phyloP scores from a whole-genome alignment of 352 stramenopile genomes.

The Phytophthora boehmeriae region DNA sequence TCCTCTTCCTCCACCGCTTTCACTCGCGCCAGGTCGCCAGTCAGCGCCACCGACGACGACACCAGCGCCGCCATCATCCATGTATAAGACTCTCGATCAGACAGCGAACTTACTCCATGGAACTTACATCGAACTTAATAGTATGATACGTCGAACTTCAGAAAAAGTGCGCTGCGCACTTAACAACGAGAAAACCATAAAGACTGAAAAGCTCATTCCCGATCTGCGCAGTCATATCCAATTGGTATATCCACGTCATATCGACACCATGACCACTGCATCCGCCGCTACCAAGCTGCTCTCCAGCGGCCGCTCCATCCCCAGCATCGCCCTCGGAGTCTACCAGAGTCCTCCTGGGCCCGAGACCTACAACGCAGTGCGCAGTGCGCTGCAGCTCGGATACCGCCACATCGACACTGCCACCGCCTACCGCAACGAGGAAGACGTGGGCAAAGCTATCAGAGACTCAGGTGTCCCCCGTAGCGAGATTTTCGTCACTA shows the following conservation, averaged over 20 bases:
- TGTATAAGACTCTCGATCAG: too few species aligned
- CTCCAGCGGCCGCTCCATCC: conserved; percentile 52
- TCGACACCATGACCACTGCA: conserved; percentile 24
- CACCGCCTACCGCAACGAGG: conserved; percentile 85
- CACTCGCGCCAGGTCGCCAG: conserved; percentile 21
- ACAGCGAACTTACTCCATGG: too few species aligned
- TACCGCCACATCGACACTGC: conserved; percentile 92
- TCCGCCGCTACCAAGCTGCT: conserved; percentile 38
- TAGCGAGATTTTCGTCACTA: conserved; percentile 87
- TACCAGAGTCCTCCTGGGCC: conserved; percentile 43
- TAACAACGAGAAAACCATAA: too few species aligned
- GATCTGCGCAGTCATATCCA: too few species aligned
- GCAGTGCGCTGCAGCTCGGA: conserved; percentile 62
- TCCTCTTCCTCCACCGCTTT: conserved; percentile 72
- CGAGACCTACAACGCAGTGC: conserved; percentile 58
- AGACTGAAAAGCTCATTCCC: too few species aligned
- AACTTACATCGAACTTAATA: too few species aligned
- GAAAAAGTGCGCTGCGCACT: too few species aligned
- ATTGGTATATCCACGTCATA: too few species aligned
- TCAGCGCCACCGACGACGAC: conserved; percentile 24
- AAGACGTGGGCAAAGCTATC: conserved; percentile 78
- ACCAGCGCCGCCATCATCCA: conserved; percentile 19
- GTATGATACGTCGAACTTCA: too few species aligned
- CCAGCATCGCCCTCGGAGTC: conserved; percentile 50
- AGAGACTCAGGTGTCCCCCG: conserved; percentile 72